Evolutionary conservation across 148 eudicot species (phyloP).

Genomic region (Dianthus caryophyllus): DNA sequence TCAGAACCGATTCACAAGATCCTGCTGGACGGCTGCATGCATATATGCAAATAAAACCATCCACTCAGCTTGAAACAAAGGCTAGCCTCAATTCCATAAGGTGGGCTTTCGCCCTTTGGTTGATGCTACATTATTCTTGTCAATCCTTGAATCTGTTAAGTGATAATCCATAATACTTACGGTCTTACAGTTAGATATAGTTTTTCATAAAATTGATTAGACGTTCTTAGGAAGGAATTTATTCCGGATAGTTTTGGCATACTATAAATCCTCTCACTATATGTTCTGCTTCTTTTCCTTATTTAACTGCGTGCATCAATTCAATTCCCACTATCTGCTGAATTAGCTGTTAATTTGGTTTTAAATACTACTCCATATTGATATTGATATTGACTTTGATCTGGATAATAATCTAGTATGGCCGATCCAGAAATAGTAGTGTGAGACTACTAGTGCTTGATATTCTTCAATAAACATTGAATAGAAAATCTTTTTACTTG

Average conservation of each 20-base stretch:
- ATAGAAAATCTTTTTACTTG: neutral
- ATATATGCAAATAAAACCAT: slow-evolving; percentile 70
- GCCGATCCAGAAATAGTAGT: neutral
- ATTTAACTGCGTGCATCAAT: neutral
- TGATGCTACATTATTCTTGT: slow-evolving; percentile 1
- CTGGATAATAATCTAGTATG: neutral
- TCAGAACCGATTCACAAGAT: slow-evolving; percentile 78
- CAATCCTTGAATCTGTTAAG: neutral
- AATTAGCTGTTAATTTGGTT: neutral
- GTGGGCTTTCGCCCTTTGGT: slow-evolving; percentile 36
- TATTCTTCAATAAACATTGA: neutral
- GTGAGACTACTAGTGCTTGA: neutral
- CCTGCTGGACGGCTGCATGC: slow-evolving; percentile 99
- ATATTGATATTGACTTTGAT: neutral
- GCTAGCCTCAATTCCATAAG: slow-evolving; percentile 60
- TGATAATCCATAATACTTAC: neutral
- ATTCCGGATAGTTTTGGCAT: neutral
- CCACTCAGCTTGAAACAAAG: slow-evolving; percentile 46
- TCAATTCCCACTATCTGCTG: neutral
- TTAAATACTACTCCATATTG: too few relatives aligned
- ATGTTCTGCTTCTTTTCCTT: neutral
- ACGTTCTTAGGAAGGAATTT: neutral
- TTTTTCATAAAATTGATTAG: neutral
- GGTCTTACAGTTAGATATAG: neutral
- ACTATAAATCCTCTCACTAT: neutral